A percentile compares a stretch with the other conserved stretches of the same genome.
These are phyloP conservation scores for Pythium aristosporum DNA, from an alignment of 352 stramenopile species.

Conservation along the genomic window DNA sequence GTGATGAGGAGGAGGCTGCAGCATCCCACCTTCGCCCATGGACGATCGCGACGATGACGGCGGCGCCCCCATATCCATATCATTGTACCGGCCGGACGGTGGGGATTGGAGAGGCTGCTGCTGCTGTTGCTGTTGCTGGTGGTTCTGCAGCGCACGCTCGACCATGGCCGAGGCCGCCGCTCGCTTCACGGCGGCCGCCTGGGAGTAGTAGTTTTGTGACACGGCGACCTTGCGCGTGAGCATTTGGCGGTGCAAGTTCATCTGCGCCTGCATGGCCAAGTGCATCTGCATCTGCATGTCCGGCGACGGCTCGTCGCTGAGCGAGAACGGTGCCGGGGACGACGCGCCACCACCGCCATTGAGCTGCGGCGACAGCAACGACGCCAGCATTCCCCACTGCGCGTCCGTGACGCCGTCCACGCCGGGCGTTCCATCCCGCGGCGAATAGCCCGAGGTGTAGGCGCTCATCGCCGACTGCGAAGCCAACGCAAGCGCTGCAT, in stretches of 20 bases:
- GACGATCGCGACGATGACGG: constrained; percentile 3
- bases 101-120: neutral
- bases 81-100: constrained; percentile 3
- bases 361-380: constrained; percentile 71
- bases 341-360: constrained; percentile 13
- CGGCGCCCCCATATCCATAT: constrained; percentile 2
- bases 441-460: neutral
- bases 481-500: neutral
- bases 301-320: constrained; percentile 42
- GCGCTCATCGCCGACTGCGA: neutral
- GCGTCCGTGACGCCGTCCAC: constrained; percentile 43
- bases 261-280: constrained; percentile 87
- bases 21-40: constrained; percentile 1
- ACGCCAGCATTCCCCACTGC: constrained; percentile 75
- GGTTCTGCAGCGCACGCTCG: constrained; percentile 23
- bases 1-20: constrained; percentile 10
- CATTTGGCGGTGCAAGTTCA: constrained; percentile 88
- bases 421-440: neutral
- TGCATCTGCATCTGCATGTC: constrained; percentile 86
- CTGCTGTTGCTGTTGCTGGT: neutral
- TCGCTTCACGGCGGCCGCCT: constrained; percentile 20
- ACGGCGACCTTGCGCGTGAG: constrained; percentile 84
- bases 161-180: constrained; percentile 23
- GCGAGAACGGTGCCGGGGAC: constrained; percentile 44
- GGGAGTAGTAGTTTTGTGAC: constrained; percentile 41